phyloP scores from a whole-genome alignment of 768 basidiomycete species.

The Pholiota molesta region DNA sequence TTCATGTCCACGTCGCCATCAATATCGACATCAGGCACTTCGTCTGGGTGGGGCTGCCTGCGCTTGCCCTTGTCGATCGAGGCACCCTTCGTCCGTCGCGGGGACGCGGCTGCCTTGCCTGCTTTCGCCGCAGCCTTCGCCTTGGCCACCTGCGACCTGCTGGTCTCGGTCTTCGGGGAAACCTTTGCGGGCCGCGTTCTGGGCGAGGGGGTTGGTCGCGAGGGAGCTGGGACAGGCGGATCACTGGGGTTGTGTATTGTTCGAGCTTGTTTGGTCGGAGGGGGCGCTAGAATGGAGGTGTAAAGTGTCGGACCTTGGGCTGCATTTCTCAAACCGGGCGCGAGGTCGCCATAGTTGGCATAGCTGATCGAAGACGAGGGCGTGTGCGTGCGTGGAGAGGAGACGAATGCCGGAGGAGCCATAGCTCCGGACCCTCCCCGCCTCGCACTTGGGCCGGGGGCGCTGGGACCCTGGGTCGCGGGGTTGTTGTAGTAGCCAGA shows the following conservation, averaged over 20 bases:
- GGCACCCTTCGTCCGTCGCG: constrained; percentile 44
- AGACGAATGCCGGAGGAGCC: constrained; percentile 44
- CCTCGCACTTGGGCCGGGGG: constrained; percentile 19
- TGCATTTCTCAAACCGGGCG: constrained; percentile 35
- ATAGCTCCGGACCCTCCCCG: constrained; percentile 47
- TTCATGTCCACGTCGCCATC: constrained; percentile 69
- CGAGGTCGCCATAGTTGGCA: constrained; percentile 32
- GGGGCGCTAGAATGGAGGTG: constrained; percentile 74
- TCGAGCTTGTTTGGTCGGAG: constrained; percentile 74
- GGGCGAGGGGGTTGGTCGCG: constrained; percentile 48
- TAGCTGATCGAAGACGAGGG: constrained; percentile 11
- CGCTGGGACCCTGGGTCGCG: constrained; percentile 35
- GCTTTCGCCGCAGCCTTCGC: constrained; percentile 2
- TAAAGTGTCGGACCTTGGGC: constrained; percentile 64
- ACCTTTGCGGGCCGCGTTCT: constrained; percentile 41
- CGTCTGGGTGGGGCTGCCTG: constrained; percentile 31
- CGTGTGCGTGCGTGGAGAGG: constrained; percentile 45
- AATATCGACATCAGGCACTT: constrained; percentile 27
- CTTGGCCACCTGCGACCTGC: constrained; percentile 40
- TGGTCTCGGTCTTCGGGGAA: constrained; percentile 47
- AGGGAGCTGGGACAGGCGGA: constrained; percentile 63
- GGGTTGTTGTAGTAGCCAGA: constrained; percentile 56
- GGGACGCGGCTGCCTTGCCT: constrained; percentile 33
- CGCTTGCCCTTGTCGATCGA: constrained; percentile 52
- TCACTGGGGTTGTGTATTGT: constrained; percentile 78